A percentile compares a stretch with the other conserved stretches of the same genome.
These are phyloP conservation scores for Chlorella sorokiniana DNA, from an alignment of 139 green algal species.

Conservation along the genomic window DNA sequence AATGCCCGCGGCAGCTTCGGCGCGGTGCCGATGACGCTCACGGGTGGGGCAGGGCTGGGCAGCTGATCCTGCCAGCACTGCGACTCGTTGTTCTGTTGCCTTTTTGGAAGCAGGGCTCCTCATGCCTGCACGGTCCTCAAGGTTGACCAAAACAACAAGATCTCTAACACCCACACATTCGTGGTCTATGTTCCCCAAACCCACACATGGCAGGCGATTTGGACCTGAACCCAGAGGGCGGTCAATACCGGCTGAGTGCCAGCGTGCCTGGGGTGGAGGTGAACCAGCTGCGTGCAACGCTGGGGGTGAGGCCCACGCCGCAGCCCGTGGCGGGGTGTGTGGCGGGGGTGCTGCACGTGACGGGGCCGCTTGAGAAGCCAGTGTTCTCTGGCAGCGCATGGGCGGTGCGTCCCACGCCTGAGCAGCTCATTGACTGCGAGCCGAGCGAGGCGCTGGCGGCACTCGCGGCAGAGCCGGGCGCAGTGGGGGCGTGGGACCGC, in stretches of 20 bases:
- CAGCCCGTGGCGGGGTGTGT: constrained; percentile 78
- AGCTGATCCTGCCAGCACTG: too few relatives aligned
- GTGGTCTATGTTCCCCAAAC: constrained; percentile 55
- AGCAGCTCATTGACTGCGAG: constrained; percentile 42
- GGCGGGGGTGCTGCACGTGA: constrained; percentile 84
- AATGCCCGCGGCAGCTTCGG: constrained; percentile 64
- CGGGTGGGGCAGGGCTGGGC: constrained; percentile 6
- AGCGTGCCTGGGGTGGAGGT: constrained; percentile 78
- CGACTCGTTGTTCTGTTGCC: constrained; percentile 33
- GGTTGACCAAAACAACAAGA: too few relatives aligned
- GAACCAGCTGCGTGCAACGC: constrained; percentile 85
- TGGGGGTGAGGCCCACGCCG: constrained; percentile 81
- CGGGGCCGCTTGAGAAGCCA: constrained; percentile 88
- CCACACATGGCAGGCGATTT: constrained; percentile 92
- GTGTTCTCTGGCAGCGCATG: constrained; percentile 70
- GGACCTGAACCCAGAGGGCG: constrained; percentile 83
- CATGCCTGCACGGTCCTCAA: too few relatives aligned
- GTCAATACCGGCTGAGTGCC: constrained; percentile 84
- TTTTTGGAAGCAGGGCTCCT: too few relatives aligned
- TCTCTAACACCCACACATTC: too few relatives aligned
- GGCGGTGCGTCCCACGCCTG: constrained; percentile 30
- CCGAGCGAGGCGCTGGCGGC: constrained; percentile 43
- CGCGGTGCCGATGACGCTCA: constrained; percentile 22
- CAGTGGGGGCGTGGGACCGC: constrained; percentile 89
- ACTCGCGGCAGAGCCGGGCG: constrained; percentile 46